Evolutionary conservation across 257 asterid species (phyloP).

Genomic region (Thymus mandschuricus): DNA sequence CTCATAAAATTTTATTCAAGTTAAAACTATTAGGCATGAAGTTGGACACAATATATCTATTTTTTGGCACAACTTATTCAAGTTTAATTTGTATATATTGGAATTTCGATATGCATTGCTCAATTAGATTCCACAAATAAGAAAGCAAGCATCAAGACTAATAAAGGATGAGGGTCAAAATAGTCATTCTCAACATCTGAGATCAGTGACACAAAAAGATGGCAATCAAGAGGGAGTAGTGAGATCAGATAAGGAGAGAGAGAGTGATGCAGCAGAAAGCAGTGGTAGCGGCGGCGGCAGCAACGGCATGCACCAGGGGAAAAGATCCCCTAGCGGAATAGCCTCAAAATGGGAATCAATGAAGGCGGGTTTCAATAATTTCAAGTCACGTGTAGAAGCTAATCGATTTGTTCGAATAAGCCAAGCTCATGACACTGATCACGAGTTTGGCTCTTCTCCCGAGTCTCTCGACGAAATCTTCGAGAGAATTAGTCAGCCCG

Average conservation of each 20-base stretch:
- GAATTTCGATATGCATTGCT: not conserved
- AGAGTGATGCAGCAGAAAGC: constrained; percentile 23
- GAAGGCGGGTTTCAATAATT: constrained; percentile 54
- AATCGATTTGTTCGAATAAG: constrained; percentile 54
- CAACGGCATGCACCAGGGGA: constrained; percentile 8
- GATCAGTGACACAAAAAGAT: constrained; percentile 16
- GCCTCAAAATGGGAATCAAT: constrained; percentile 66
- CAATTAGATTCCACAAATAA: constrained; percentile 38
- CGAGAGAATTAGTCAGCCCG: constrained; percentile 53
- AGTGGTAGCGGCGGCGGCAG: not conserved
- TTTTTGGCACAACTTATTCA: not conserved
- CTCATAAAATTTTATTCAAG: no score
- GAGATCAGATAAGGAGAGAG: constrained; percentile 19
- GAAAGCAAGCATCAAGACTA: constrained; percentile 39
- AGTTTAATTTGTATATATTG: not conserved
- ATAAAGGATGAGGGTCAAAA: constrained; percentile 39
- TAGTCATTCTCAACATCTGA: constrained; percentile 36
- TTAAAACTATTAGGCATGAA: no score
- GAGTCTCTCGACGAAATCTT: constrained; percentile 73
- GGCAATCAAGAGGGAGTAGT: not conserved
- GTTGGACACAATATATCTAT: no score
- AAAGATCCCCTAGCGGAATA: constrained; percentile 43
- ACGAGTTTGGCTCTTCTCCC: constrained; percentile 40
- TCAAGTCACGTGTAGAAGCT: constrained; percentile 60
- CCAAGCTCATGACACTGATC: constrained; percentile 45